A percentile compares a stretch with the other conserved stretches of the same genome.
These are phyloP conservation scores for Fusarium goolgardi DNA, from an alignment of 2,329 filamentous ascomycete species.

Conservation along the genomic window DNA sequence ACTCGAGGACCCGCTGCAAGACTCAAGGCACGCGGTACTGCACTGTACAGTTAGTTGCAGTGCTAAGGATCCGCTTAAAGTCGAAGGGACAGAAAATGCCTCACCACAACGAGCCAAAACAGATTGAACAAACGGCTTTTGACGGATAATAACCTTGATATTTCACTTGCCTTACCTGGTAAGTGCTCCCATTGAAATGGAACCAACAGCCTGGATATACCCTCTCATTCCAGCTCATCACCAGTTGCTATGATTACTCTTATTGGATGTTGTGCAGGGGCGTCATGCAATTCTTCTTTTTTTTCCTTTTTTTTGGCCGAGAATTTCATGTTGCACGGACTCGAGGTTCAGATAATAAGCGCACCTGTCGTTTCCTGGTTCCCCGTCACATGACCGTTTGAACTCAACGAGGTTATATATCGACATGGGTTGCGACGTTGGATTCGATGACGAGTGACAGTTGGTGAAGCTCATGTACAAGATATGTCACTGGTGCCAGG, in stretches of 20 bases:
- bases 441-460: slow-evolving; percentile 32
- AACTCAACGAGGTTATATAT: slow-evolving; percentile 27
- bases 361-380: slow-evolving; percentile 22
- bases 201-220: slow-evolving; percentile 31
- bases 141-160: slow-evolving; percentile 21
- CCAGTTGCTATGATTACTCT: not conserved
- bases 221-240: not conserved
- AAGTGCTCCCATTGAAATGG: slow-evolving; percentile 18
- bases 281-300: slow-evolving; percentile 32
- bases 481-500: slow-evolving; percentile 28
- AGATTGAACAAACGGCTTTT: slow-evolving; percentile 24
- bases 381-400: slow-evolving; percentile 17
- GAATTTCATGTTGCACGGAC: slow-evolving; percentile 13
- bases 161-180: slow-evolving; percentile 25
- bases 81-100: slow-evolving; percentile 42
- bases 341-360: slow-evolving; percentile 27
- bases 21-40: slow-evolving; percentile 4
- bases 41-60: slow-evolving; percentile 29
- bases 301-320: not conserved
- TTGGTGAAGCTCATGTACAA: slow-evolving; percentile 18
- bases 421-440: slow-evolving; percentile 4
- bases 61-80: slow-evolving; percentile 28
- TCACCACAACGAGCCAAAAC: slow-evolving; percentile 29
- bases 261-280: slow-evolving; percentile 7
- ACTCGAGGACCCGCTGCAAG: slow-evolving; percentile 38